phyloP scores from a whole-genome alignment of 2,329 filamentous ascomycete genomes.

The Penicillium sp. region DNA sequence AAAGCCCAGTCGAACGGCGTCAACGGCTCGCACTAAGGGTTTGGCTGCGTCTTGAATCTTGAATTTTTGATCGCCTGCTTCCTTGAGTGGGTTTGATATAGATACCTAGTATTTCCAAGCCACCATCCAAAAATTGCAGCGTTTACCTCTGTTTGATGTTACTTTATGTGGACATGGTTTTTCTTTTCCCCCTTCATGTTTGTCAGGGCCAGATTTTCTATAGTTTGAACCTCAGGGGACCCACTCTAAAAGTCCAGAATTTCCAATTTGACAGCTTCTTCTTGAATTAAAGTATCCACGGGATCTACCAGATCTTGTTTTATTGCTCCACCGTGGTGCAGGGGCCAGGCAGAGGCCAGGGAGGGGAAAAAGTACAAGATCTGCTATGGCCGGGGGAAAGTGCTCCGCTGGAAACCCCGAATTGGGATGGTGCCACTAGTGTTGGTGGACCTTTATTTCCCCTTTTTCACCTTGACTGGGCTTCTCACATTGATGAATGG shows the following conservation, averaged over 20 bases:
- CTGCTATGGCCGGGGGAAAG: slow-evolving; percentile 11
- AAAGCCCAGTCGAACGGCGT: slow-evolving; percentile 29
- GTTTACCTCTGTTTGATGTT: slow-evolving; percentile 4
- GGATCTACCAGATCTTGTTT: slow-evolving; percentile 7
- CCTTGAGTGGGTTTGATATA: slow-evolving; percentile 11
- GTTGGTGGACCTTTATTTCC: slow-evolving; percentile 4
- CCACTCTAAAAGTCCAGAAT: slow-evolving; percentile 6
- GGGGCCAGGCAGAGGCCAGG: neutral
- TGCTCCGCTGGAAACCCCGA: slow-evolving; percentile 12
- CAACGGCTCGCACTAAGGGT: slow-evolving; percentile 26
- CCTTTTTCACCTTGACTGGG: neutral
- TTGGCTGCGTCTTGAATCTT: too few relatives aligned
- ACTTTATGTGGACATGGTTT: neutral
- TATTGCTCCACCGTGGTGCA: slow-evolving; percentile 9
- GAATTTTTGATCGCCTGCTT: slow-evolving; percentile 3
- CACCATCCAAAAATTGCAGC: slow-evolving; percentile 12
- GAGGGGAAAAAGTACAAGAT: neutral
- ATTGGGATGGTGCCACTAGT: slow-evolving; percentile 4
- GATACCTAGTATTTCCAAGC: slow-evolving; percentile 14
- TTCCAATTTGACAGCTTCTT: slow-evolving; percentile 10
- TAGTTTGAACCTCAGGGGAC: slow-evolving; percentile 7
- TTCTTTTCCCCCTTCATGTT: neutral
- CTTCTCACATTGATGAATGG: neutral
- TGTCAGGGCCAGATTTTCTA: neutral
- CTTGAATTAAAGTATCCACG: neutral